Evolutionary conservation across 192 early-diverging fungal genomes (phyloP).

Genomic region (Entomortierella parvispora): DNA sequence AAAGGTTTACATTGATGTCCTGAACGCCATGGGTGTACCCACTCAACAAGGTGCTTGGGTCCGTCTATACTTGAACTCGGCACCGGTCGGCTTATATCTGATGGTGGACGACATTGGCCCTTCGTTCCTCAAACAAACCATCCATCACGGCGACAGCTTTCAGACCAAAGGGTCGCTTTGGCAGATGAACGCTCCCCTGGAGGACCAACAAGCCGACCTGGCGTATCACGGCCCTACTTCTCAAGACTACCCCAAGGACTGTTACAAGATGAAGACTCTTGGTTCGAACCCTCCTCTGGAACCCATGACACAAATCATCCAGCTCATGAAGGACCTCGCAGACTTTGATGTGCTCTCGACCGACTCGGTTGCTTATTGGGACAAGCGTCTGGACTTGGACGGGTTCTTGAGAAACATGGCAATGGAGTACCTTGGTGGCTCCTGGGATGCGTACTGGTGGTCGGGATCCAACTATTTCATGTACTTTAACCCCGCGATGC

Average conservation of each 20-base stretch:
- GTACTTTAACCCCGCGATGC: slow-evolving; percentile 44
- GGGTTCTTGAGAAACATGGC: slow-evolving; percentile 26
- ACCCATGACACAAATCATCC: slow-evolving; percentile 27
- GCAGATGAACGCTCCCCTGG: slow-evolving; percentile 40
- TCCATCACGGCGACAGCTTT: slow-evolving; percentile 19
- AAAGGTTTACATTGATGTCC: slow-evolving; percentile 51
- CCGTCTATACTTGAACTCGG: slow-evolving; percentile 39
- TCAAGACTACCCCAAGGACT: slow-evolving; percentile 12
- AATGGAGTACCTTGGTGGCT: slow-evolving; percentile 48
- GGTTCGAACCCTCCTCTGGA: slow-evolving; percentile 4
- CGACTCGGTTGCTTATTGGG: slow-evolving; percentile 1
- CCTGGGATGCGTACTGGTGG: slow-evolving; percentile 56
- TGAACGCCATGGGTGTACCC: slow-evolving; percentile 34
- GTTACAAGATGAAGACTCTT: slow-evolving; percentile 30
- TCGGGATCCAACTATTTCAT: slow-evolving; percentile 50
- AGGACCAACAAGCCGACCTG: slow-evolving; percentile 33
- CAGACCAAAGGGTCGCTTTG: slow-evolving; percentile 16
- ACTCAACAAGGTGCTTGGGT: slow-evolving; percentile 31
- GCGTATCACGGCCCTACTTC: slow-evolving; percentile 8
- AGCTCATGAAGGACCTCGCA: slow-evolving; percentile 32
- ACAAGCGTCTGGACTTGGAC: background rate
- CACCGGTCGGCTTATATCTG: slow-evolving; percentile 41
- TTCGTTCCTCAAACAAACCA: slow-evolving; percentile 36
- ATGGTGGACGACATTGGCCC: slow-evolving; percentile 36
- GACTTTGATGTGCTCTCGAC: slow-evolving; percentile 3